Base-by-base conservation (phyloP, 352 stramenopile species). In the Globisporangium cederbergense region DNA sequence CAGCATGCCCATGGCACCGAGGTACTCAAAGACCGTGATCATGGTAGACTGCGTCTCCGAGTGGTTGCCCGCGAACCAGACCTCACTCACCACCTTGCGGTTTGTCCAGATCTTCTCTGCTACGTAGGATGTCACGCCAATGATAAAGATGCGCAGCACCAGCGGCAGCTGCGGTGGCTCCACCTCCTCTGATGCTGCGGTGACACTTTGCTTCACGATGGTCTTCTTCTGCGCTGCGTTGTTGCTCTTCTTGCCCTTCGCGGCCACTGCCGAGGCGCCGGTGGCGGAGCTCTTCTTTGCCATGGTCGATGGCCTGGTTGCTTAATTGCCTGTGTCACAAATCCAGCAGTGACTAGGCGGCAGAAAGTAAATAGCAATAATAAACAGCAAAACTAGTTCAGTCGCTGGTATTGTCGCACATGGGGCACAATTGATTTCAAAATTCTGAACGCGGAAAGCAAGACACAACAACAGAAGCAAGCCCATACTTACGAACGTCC, bases 41-140 rank as follows among this genome's bases (percentile, higher is more conserved):
- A 93, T 81, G n/a, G 60, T 62, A 43, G 76, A 70, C 74, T 95
- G 71, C 40, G 69, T 75, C 47, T 74, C 52, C 20, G 75, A 79
- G 68, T 89, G 80, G 45, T 69, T 66, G 55, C 90, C 82, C 34
- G 75, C 73, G 70, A 90, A 89, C 79, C 85, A 93, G 8, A 74
- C 60, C 16, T 75, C 65, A 22, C 72, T 95, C 30, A 93, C 64
- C 54, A 79, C 51, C 25, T 77, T 79, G 62, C 83, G 83, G 69
- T 93, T 81, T 30, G 76, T 84, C 87, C 87, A 95, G 55, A 92
- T 79, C 66, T 91, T 90, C 65, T 95, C 80, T 4, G 85, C 87
- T 28, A 92, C 55, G 49, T 79, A 91, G 49, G 87, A 95, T 51
- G 79, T 84, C 51, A 81, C 65, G 13, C 73, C 75, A 42, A 91